Evolutionary conservation across 2,329 filamentous ascomycete genomes (phyloP).

Genomic region (Colletotrichum karsti): DNA sequence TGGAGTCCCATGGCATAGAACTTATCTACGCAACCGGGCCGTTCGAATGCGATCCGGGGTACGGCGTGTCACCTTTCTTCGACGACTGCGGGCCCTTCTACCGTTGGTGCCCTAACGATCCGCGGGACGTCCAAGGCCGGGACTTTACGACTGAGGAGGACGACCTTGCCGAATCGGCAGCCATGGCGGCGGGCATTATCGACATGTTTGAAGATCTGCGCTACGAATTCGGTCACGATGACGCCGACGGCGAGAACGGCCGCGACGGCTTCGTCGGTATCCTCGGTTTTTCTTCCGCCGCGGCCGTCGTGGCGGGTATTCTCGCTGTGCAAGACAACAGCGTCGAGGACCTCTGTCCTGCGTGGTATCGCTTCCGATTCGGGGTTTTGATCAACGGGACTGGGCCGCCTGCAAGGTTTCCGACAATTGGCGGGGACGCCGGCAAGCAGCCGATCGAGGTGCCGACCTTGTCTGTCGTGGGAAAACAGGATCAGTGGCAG

Average conservation of each 20-base stretch:
- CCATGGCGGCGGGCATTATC: not conserved
- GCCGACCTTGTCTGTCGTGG: not conserved
- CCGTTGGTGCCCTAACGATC: conserved; percentile 2
- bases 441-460: not conserved
- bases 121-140: not conserved
- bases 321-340: not conserved
- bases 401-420: not conserved
- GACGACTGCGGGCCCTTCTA: conserved; percentile 15
- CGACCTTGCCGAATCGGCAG: not conserved
- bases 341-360: not conserved
- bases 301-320: not conserved
- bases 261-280: not conserved
- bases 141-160: not conserved
- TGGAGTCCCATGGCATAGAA: not conserved
- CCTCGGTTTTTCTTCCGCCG: not conserved
- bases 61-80: conserved; percentile 9
- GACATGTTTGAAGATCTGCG: not conserved
- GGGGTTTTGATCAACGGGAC: conserved; percentile 3
- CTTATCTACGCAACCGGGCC: conserved; percentile 1
- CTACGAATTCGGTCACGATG: not conserved
- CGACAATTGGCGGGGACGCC: not conserved
- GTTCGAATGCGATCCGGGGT: not conserved
- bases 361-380: not conserved
- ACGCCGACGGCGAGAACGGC: not conserved
- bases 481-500: conserved; percentile 1